Evolutionary conservation across 2,329 filamentous ascomycete species (phyloP).

Genomic region (Xylaria arbuscula): DNA sequence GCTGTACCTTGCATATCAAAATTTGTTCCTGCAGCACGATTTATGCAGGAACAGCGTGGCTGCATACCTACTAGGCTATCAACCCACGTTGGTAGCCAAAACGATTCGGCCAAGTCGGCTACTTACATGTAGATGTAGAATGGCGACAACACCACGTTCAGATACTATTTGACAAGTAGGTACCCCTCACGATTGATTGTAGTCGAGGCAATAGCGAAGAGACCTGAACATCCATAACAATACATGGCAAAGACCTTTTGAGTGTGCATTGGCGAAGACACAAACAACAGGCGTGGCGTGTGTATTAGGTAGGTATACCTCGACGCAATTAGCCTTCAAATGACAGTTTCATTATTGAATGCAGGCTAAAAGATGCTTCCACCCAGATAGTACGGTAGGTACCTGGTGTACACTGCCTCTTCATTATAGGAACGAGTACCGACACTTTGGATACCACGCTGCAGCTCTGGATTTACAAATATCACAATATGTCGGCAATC

Average conservation of each 20-base stretch:
- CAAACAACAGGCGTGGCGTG: not conserved
- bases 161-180: too few relatives aligned
- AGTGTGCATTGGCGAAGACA: not conserved
- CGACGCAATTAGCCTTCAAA: not conserved
- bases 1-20: constrained; percentile 49
- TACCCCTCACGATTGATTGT: constrained; percentile 2
- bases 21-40: constrained; percentile 47
- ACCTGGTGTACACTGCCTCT: not conserved
- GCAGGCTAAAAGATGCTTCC: constrained; percentile 17
- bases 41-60: constrained; percentile 49
- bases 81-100: constrained; percentile 33
- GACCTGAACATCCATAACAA: not conserved
- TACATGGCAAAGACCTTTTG: not conserved
- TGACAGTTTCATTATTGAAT: not conserved
- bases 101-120: constrained; percentile 9
- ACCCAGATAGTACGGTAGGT: constrained; percentile 9
- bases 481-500: constrained; percentile 30
- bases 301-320: not conserved
- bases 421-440: constrained; percentile 21
- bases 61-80: constrained; percentile 33
- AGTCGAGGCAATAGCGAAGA: constrained; percentile 13
- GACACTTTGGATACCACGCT: constrained; percentile 32
- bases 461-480: constrained; percentile 22
- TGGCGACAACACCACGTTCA: too few relatives aligned
- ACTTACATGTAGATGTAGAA: not conserved